Evolutionary conservation across 2,329 filamentous ascomycete species (phyloP).

Genomic region (Colletotrichum aenigma): DNA sequence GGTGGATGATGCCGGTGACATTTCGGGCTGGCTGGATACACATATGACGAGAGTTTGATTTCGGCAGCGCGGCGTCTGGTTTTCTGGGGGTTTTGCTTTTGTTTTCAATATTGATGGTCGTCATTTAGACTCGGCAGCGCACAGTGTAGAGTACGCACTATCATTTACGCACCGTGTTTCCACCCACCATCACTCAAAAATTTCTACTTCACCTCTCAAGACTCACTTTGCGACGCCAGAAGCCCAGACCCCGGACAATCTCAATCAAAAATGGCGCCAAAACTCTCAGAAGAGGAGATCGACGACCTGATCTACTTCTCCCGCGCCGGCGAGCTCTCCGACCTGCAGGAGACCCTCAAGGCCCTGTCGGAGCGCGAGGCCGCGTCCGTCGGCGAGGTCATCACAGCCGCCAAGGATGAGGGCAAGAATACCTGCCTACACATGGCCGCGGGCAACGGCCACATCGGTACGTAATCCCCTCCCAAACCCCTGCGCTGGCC

Average conservation of each 20-base stretch:
- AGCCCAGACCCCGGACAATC: neutral
- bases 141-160: slow-evolving; percentile 6
- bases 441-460: slow-evolving; percentile 91
- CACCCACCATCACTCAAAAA: slow-evolving; percentile 20
- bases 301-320: slow-evolving; percentile 92
- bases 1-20: slow-evolving; percentile 59
- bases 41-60: slow-evolving; percentile 30
- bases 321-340: slow-evolving; percentile 75
- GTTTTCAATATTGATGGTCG: neutral
- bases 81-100: neutral
- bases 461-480: slow-evolving; percentile 63
- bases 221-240: neutral
- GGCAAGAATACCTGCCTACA: slow-evolving; percentile 84
- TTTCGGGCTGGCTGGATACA: slow-evolving; percentile 54
- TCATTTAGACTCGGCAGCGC: neutral
- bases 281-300: slow-evolving; percentile 77
- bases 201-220: slow-evolving; percentile 9
- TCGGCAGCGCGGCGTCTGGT: too few relatives aligned
- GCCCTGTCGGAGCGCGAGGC: slow-evolving; percentile 67
- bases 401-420: slow-evolving; percentile 74
- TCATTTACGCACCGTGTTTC: slow-evolving; percentile 10
- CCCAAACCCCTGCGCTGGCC: neutral
- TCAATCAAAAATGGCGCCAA: slow-evolving; percentile 46
- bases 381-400: slow-evolving; percentile 63
- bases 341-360: slow-evolving; percentile 65